These are phyloP conservation scores for Hippophae tibetana DNA, from an alignment of 306 rosid genomes.

Conservation along the genomic window DNA sequence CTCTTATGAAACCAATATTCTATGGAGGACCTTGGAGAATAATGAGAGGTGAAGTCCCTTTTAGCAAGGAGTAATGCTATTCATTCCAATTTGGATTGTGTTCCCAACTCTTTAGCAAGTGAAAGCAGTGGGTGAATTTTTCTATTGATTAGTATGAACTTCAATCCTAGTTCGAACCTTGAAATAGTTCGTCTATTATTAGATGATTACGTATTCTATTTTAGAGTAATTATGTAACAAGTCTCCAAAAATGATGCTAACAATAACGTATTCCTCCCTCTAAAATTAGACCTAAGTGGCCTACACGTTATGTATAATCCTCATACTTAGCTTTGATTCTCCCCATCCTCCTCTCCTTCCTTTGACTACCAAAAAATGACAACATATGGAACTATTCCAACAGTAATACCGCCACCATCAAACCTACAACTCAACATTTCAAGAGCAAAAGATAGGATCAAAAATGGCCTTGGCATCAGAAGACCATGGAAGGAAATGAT, in stretches of 20 bases:
- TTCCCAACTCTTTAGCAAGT: too few relatives aligned
- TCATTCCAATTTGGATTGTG: background rate
- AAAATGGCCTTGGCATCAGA: constrained; percentile 22
- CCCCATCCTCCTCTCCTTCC: constrained; percentile 10
- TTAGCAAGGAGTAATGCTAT: background rate
- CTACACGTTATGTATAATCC: constrained; percentile 6
- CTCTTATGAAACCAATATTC: constrained; percentile 70
- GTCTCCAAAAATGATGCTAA: too few relatives aligned
- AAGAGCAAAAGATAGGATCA: constrained; percentile 26
- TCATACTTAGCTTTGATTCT: constrained; percentile 8
- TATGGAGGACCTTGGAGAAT: constrained; percentile 73
- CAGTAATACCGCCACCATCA: constrained; percentile 21
- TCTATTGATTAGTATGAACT: too few relatives aligned
- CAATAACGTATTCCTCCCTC: too few relatives aligned
- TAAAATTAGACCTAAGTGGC: background rate
- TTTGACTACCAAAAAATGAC: constrained; percentile 25
- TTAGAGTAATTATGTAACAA: too few relatives aligned
- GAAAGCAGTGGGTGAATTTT: too few relatives aligned
- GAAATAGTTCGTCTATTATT: too few relatives aligned
- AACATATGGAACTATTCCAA: constrained; percentile 57
- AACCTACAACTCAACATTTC: constrained; percentile 14
- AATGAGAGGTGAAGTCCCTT: constrained; percentile 46
- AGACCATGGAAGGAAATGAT: constrained; percentile 58
- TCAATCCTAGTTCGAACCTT: too few relatives aligned
- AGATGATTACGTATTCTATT: too few relatives aligned